Evolutionary conservation across 805 yeast species (phyloP), one percentile per base, ranked within the genome.

Genomic region (Cyberlindnera suaveolens): DNA sequence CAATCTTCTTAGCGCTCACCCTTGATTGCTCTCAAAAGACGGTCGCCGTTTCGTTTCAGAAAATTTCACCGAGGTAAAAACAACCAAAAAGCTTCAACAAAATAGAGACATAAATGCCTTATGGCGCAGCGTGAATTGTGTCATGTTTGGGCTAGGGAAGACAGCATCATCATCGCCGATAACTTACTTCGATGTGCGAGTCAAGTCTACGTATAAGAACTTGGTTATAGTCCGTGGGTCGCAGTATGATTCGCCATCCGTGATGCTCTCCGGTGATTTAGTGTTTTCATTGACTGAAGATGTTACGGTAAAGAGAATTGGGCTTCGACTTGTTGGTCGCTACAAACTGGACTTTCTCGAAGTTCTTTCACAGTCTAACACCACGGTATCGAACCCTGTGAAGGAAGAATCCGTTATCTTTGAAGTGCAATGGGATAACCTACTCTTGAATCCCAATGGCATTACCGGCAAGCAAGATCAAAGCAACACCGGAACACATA

Each of bases 191-290:
- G 45, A 44, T 23, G 42, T 45, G 33, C 49, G 62, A 6, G 43
- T 70, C 10, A 62, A 63, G 36, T 58, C 71, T 2, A 61, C 67
- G 1, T 65, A 66, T 45, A 62, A 66, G 38, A 89, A 90, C 60
- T 82, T 89, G 16, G 63, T 90, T 2, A 71, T 91, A 1, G 66
- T 93, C 29, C 77, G 85, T 45, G 97, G 96, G 4, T 64, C 83
- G 1, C 82, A 82, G 17, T 72, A 75, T 36, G 93, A 85, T 43
- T 87, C 95, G 0, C 75, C 86, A 0, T 80, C 95, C 2, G 82
- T 76, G 2, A 69, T 82, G n/a, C 63, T 93, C 31, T 63, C 79
- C 0, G 99, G 98, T 2, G 77, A 76, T 27, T 73, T 91, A 16
- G 85, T 83, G 1, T 64, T 91, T 34, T 74, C 88, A 0, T 72